Base-by-base conservation (phyloP, 2,329 filamentous ascomycete species). In the Diplodia mutila region DNA sequence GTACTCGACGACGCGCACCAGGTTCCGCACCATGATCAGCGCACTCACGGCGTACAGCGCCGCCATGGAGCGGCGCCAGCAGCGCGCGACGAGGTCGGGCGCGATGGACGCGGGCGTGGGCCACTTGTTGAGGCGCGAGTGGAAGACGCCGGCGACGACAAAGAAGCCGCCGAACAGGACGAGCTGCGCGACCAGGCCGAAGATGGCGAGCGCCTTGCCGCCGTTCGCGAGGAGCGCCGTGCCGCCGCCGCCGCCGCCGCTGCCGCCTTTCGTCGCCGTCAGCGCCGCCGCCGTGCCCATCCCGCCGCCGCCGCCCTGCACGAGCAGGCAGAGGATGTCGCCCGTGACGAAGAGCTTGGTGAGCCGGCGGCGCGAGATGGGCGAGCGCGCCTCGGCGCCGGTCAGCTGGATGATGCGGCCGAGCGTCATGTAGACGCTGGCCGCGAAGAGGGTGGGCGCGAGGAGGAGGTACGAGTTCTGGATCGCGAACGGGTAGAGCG, bases 1-100 rank as follows among this genome's bases (percentile, higher is more conserved):
- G 67, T 83, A 87, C 74, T 86, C 84, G 4, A 81, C 72, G 9
- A 85, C 76, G 29, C 85, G 78, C 57, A 85, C 84, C 1, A 85
- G 67, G 4, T 75, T 81, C 39, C 85, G 78, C 3, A 85, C 67
- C 68, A 86, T 73, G 70, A 86, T 85, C n/a, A 86, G 73, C 0
- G 72, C 69, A 67, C 78, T 81, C 34, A 78, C 76, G 1, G 71
- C 54, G 70, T 86, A 86, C 12, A 87, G 76, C 0, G 76, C 75
- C 8, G 72, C 59, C 69, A 86, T 73, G 65, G 79, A 76, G 59
- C 75, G 76, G 69, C 72, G 71, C 69, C 71, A 72, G 4, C 27
- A 14, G 11, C 12, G 12, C n/a, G 18, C 8, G 11, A 61, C 37
- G 12, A 14, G 12, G 1, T 27, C 25, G 9, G 55, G 37, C 12